Evolutionary conservation across 257 asterid species (phyloP), one percentile per base, ranked within the genome.

Genomic region (Oldenlandia corymbosa): DNA sequence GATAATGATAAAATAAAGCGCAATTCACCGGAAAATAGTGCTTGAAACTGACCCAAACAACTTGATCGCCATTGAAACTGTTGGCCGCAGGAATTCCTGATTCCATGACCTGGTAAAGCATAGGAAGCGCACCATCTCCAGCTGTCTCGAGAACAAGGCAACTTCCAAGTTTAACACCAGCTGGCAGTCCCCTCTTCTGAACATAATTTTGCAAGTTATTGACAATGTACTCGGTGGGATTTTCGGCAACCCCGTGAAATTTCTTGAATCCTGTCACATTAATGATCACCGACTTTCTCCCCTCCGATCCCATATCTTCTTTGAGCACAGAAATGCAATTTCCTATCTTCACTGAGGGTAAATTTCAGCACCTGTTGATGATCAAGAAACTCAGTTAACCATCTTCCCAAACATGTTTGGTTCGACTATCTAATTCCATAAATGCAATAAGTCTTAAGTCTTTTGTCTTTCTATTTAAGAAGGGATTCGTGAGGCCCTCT

Each of bases 241-340:
- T 84, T 70, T 71, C 75, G 42, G 70, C 45, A 50, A 84, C 86
- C 55, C 84, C 88, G 5, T 76, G 77, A 70, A 85, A 85, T 66
- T 76, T 85, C 81, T 80, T 82, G 79, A 80, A 85, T 46, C 88
- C 92, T 1, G 88, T 82, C 68, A 85, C 88, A 55, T 82, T 79
- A 50, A 85, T 78, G 43, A 69, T 71, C 48, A 82, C 71, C 16
- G 77, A 55, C 61, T 78, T 77, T 64, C 70, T 52, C 58, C 82
- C 85, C 75, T 80, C 86, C 0, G 85, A 82, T 66, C 91, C 91
- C 88, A 84, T 84, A 58, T 75, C 73, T 68, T 65, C 18, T 24
- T 64, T 41, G 37, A 37, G 47, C 28, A 62, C 56, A 66, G 24
- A 27, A 58, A 62, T 32, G 42, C 64, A 60, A 55, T 60, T 74